Conservation (phyloP, 805 yeast genomes). For the Candida qinlingensis region DNA sequence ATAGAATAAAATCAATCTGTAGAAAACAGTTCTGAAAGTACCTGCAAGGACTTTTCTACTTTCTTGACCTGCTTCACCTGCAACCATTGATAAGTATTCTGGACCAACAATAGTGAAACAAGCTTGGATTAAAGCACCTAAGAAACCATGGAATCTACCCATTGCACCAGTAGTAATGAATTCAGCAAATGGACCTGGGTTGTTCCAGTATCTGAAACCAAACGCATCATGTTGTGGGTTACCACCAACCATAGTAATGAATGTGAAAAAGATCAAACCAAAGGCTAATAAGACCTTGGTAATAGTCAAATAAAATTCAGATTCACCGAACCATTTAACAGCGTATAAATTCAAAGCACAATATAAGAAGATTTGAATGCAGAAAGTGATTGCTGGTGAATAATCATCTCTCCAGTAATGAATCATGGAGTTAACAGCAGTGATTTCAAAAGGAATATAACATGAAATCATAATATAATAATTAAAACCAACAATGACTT, state of each 20-base stretch:
- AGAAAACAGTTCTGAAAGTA: conserved; percentile 67
- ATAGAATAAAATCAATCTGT: conserved; percentile 54
- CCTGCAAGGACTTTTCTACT: conserved; percentile 66
- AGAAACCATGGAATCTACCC: conserved; percentile 67
- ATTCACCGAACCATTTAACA: conserved; percentile 69
- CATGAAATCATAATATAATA: conserved; percentile 67
- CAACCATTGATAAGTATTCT: conserved; percentile 74
- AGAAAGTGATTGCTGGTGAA: conserved; percentile 62
- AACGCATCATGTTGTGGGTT: conserved; percentile 61
- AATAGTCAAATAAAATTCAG: conserved; percentile 69
- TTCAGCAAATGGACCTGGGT: conserved; percentile 50
- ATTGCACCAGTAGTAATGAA: conserved; percentile 50
- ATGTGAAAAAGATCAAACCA: conserved; percentile 66
- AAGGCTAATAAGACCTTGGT: conserved; percentile 65
- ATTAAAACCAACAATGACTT: conserved; percentile 68
- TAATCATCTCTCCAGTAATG: conserved; percentile 76
- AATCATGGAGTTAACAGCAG: conserved; percentile 67
- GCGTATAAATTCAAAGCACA: conserved; percentile 62
- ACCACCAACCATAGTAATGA: conserved; percentile 80
- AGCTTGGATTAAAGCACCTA: conserved; percentile 63
- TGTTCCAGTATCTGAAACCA: conserved; percentile 47
- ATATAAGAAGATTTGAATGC: conserved; percentile 58
- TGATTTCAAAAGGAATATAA: conserved; percentile 74
- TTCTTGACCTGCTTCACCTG: conserved; percentile 66
- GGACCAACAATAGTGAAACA: conserved; percentile 78